These are phyloP conservation scores for Acanthamoeba castellanii DNA, from an alignment of 208 protist genomes.

Conservation along the genomic window DNA sequence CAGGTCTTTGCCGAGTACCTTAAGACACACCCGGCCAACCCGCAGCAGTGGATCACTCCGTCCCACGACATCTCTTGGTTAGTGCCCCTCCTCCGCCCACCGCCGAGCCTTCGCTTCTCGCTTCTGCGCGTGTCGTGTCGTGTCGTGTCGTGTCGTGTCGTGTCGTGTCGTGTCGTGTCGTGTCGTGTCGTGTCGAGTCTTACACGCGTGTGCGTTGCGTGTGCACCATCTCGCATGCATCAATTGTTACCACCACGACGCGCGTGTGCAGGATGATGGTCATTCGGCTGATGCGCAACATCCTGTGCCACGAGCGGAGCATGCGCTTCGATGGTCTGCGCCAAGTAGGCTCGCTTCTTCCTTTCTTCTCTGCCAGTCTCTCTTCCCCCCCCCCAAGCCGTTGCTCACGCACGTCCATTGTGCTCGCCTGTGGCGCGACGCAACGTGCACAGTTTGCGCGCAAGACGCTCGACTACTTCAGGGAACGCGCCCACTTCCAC, in stretches of 20 bases:
- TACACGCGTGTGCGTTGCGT: too few relatives aligned
- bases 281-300: constrained; percentile 55
- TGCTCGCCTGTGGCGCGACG: too few relatives aligned
- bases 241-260: neutral
- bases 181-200: too few relatives aligned
- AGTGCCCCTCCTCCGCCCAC: neutral
- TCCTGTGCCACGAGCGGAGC: constrained; percentile 43
- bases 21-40: constrained; percentile 41
- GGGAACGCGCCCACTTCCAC: neutral
- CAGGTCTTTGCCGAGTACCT: constrained; percentile 53
- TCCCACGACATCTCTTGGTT: constrained; percentile 21
- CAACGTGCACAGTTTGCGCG: neutral
- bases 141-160: neutral
- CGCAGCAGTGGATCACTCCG: constrained; percentile 37
- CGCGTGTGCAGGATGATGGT: constrained; percentile 11
- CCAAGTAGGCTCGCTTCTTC: neutral
- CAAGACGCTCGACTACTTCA: constrained; percentile 1
- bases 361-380: too few relatives aligned
- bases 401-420: neutral
- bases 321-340: constrained; percentile 43
- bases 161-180: neutral
- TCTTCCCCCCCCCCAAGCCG: too few relatives aligned
- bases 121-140: too few relatives aligned
- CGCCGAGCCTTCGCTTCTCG: too few relatives aligned
- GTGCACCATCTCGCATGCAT: neutral